A percentile compares a stretch with the other conserved stretches of the same genome.
phyloP scores from a whole-genome alignment of 176 grass and related monocot genomes.

The Metroxylon sagu region DNA sequence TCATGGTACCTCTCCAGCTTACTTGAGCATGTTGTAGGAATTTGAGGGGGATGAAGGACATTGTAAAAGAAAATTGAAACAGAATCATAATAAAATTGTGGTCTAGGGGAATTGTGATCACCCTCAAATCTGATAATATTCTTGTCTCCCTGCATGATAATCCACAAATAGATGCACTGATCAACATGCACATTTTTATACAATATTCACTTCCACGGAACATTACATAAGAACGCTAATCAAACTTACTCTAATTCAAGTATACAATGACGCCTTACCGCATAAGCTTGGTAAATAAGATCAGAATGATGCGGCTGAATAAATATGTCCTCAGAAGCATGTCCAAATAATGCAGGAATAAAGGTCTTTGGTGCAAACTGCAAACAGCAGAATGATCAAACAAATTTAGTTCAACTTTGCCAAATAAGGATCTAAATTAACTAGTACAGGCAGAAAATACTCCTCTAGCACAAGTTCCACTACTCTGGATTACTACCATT shows the following conservation, averaged over 20 bases:
- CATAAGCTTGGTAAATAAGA: conserved; percentile 78
- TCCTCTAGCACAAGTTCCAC: too few relatives aligned
- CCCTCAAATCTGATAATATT: conserved; percentile 97
- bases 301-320: conserved; percentile 78
- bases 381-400: conserved; percentile 1
- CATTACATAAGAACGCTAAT: too few relatives aligned
- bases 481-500: not conserved
- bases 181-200: not conserved
- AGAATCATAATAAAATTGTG: conserved; percentile 96
- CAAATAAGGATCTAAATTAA: too few relatives aligned
- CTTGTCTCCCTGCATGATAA: conserved; percentile 75
- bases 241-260: not conserved
- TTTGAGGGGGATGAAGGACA: conserved; percentile 74
- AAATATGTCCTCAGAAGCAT: conserved; percentile 91
- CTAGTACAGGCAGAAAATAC: too few relatives aligned
- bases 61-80: conserved; percentile 99
- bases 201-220: not conserved
- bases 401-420: not conserved
- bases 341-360: conserved; percentile 95
- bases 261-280: conserved; percentile 33
- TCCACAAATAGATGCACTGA: not conserved
- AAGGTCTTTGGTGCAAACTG: conserved; percentile 95
- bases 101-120: conserved; percentile 89
- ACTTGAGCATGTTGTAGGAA: conserved; percentile 54
- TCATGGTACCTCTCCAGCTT: conserved; percentile 79